Conservation (phyloP, 2,329 filamentous ascomycete species). For the Fusarium clavum region DNA sequence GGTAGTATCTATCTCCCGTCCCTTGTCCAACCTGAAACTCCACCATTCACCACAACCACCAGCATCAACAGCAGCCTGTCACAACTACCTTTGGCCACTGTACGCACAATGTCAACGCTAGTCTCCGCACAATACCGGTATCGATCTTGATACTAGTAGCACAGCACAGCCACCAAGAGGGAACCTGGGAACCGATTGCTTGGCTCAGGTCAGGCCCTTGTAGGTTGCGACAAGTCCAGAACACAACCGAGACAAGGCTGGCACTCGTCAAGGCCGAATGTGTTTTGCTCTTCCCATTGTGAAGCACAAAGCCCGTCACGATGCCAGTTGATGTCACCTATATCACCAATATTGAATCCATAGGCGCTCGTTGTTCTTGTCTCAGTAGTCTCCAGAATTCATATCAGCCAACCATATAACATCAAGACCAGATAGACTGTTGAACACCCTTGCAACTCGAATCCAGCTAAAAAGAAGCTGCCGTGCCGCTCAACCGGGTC, state of each 20-base stretch:
- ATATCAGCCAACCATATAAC: conserved; percentile 35
- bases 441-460: conserved; percentile 12
- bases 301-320: conserved; percentile 31
- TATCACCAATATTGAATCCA: conserved; percentile 17
- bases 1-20: background rate
- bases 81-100: background rate
- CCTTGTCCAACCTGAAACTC: conserved; percentile 45
- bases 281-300: conserved; percentile 18
- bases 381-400: background rate
- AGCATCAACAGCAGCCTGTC: background rate
- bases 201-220: conserved; percentile 9
- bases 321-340: conserved; percentile 34
- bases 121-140: conserved; percentile 15
- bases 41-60: conserved; percentile 34
- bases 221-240: conserved; percentile 24
- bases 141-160: conserved; percentile 43
- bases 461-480: conserved; percentile 21
- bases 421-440: conserved; percentile 13
- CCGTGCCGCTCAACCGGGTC: conserved; percentile 26
- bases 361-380: conserved; percentile 21
- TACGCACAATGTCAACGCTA: conserved; percentile 3
- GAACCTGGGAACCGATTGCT: conserved; percentile 7
- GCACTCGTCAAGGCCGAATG: conserved; percentile 14
- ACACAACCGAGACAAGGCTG: conserved; percentile 34
- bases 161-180: conserved; percentile 6